Evolutionary conservation across 208 protist species (phyloP).

Genomic region (Trypanosoma conorhini): DNA sequence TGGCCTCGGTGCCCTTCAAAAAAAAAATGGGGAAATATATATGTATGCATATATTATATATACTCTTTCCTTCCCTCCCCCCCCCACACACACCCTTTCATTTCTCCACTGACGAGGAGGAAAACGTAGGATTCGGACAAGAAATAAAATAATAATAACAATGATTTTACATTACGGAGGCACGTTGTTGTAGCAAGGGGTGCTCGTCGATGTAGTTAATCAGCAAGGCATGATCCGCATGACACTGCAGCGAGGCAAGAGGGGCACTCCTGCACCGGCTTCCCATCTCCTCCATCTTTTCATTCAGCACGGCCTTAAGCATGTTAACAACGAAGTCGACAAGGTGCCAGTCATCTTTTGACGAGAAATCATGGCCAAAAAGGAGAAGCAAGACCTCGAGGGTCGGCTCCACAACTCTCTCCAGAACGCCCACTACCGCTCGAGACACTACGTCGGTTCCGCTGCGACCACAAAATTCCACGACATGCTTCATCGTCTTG

Average conservation of each 20-base stretch:
- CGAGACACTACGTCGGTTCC: neutral
- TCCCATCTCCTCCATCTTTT: slow-evolving; percentile 5
- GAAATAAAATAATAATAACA: slow-evolving; percentile 9
- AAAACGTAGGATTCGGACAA: neutral
- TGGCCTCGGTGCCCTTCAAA: neutral
- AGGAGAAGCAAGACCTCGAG: slow-evolving; percentile 15
- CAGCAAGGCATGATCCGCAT: slow-evolving; percentile 5
- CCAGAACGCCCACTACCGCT: neutral
- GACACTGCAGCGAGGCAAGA: slow-evolving; percentile 6
- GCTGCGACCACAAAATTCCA: slow-evolving; percentile 3
- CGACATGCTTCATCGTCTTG: neutral
- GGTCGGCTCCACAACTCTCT: slow-evolving; percentile 27
- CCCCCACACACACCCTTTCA: neutral
- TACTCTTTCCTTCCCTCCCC: too few relatives aligned
- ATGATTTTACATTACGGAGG: neutral
- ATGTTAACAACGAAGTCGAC: slow-evolving; percentile 16
- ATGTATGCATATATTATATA: neutral
- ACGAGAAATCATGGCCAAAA: neutral
- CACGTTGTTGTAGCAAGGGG: slow-evolving; percentile 2
- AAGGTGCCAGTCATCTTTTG: slow-evolving; percentile 1
- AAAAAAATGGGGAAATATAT: neutral
- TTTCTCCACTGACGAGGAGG: neutral
- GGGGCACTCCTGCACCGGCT: neutral
- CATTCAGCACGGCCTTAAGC: slow-evolving; percentile 12
- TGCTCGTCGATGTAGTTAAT: slow-evolving; percentile 26